Evolutionary conservation across 164 flowering plant genomes (phyloP), one percentile per base, ranked within the genome.

Genomic region (Liquidambar formosana): DNA sequence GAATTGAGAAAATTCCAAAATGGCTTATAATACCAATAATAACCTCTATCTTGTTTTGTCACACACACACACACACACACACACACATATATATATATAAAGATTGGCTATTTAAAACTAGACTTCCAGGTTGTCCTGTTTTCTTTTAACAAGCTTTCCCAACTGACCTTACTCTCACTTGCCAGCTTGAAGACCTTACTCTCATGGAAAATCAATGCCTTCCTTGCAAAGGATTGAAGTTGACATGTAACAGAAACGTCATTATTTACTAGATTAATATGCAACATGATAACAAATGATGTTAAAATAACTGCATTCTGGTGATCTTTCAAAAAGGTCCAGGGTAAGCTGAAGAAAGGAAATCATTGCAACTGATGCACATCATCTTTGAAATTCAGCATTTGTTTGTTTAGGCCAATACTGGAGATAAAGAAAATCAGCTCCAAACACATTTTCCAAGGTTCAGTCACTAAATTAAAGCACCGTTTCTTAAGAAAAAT

Each of bases 91-190:
- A 49, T 49, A 15, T 49, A 15, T 49, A 49, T 49, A 15, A 0
- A 0, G 8, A 16, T 47, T 57, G 14, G 38, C 27, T 33, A 14
- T 51, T 46, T 19, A 64, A 33, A 61, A 45, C 33, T 18, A 51
- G 23, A 51, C 4, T 13, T 48, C 61, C 66, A 56, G 75, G 70
- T 72, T 72, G 66, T 60, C 72, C 64, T 63, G 69, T 68, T 73
- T 64, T 57, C 51, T 25, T 58, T 33, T 47, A 18, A 12, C 54
- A 63, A 46, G 26, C 52, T 12, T 38, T 49, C 51, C 63, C 72
- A 73, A 53, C 68, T 60, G 25, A 63, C 6, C 60, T 47, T n/a
- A 10, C 64, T 47, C 56, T 33, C 41, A 33, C 41, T 33, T 33
- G 41, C 41, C 41, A 6, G 41, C 41, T 2, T 33, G 41, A 33